Base-by-base conservation (phyloP, 192 early-diverging fungal species). In the Pilobolus umbonatus region DNA sequence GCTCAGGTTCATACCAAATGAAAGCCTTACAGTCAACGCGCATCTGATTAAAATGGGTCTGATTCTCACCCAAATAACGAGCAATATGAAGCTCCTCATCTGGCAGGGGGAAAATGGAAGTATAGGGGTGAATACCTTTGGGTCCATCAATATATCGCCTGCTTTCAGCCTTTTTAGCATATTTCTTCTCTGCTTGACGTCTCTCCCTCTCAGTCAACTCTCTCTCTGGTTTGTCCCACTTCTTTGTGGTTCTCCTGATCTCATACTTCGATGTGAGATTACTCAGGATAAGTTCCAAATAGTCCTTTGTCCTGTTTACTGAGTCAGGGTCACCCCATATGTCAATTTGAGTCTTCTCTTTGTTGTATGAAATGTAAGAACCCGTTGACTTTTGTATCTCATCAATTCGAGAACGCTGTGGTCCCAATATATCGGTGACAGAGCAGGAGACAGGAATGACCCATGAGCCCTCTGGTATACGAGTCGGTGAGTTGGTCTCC, bases 141-240 rank as follows among this genome's bases (percentile, higher is more conserved):
- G 74, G 71, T 19, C 36, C 17, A 5, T 65, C 60, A 28, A 57
- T 54, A 43, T 59, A 73, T 25, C 61, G 44, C 45, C 40, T 67
- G 10, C 61, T 58, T 31, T 70, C 57, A 1, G 19, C 28, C n/a
- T 61, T 32, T 5, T 61, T 51, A 10, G 52, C 43, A 32, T 50
- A 30, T 15, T 55, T 55, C 6, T 60, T 55, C 24, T 76, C 67
- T 10, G 22, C 40, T 19, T 61, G 38, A 5, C 19, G 39, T 8
- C 28, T 40, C 26, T 73, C 70, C 17, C 45, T 62, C 21, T 61
- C 60, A 14, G 67, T 76, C 15, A 73, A 47, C 15, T 68, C 62
- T 10, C 65, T 47, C 35, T 69, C 67, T 1, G 71, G 71, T 43
- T 64, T 68, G n/a, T 48, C 61, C 74, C 74, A 76, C 17, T 61